A percentile compares a stretch with the other conserved stretches of the same genome.
phyloP scores from a whole-genome alignment of 2,329 filamentous ascomycete genomes.

The Verticillium zaregamsianum region DNA sequence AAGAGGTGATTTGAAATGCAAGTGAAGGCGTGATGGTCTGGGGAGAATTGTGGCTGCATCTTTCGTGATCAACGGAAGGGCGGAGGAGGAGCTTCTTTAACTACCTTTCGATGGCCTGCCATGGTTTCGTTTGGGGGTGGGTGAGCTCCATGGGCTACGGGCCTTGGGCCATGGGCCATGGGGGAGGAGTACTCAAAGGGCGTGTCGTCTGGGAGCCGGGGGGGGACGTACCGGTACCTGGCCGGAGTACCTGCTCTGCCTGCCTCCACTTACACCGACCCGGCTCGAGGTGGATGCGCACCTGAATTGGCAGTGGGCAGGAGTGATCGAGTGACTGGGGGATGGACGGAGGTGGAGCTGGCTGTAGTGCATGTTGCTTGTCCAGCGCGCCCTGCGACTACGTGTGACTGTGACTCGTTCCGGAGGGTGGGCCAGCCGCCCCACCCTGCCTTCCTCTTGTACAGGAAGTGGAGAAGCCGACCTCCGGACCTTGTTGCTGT shows the following conservation, averaged over 20 bases:
- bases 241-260: slow-evolving; percentile 4
- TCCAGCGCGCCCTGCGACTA: background rate
- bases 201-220: background rate
- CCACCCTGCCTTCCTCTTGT: background rate
- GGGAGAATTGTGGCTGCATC: background rate
- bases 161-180: background rate
- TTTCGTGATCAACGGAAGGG: background rate
- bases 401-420: background rate
- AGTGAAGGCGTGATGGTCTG: background rate
- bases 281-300: slow-evolving; percentile 1
- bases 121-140: background rate
- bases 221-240: slow-evolving; percentile 13
- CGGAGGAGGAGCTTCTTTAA: background rate
- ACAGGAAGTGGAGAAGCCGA: background rate
- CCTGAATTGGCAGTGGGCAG: background rate
- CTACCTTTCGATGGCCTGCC: background rate
- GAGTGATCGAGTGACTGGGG: background rate
- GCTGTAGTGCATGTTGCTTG: background rate
- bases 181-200: background rate
- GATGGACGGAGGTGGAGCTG: background rate
- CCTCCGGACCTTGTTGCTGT: background rate
- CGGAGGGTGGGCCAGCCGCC: background rate
- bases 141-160: background rate
- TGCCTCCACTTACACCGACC: background rate
- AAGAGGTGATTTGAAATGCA: background rate